Percentiles rank a stretch among this genome's conserved stretches.
Conservation (phyloP, 768 basidiomycete species). For the Pisolithus tinctorius region DNA sequence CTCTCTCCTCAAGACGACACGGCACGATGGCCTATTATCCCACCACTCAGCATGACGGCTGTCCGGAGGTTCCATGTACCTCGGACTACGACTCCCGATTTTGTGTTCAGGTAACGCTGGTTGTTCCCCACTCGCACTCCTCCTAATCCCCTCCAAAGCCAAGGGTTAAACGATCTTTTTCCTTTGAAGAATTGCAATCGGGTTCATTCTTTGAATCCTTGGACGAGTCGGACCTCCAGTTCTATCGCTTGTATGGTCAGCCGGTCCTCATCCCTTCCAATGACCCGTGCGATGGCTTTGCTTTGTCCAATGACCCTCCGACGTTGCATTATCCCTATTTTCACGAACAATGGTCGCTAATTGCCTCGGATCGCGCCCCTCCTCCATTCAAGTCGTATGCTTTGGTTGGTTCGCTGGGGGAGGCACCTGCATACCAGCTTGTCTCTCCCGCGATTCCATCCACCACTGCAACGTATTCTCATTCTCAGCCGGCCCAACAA, state of each 20-base stretch:
- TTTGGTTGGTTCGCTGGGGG: constrained; percentile 21
- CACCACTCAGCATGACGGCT: neutral
- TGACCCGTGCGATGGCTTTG: constrained; percentile 15
- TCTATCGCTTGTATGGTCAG: constrained; percentile 27
- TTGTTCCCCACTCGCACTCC: neutral
- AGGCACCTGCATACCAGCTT: neutral
- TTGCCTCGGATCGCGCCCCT: constrained; percentile 2
- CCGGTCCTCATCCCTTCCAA: constrained; percentile 26
- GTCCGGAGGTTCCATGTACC: no score
- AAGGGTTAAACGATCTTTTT: constrained; percentile 22
- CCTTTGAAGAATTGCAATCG: constrained; percentile 29
- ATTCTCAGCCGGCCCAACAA: neutral
- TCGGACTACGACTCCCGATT: constrained; percentile 16
- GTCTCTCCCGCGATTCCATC: neutral
- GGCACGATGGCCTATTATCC: neutral
- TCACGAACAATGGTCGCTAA: neutral
- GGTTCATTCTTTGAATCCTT: constrained; percentile 23
- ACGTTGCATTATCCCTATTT: constrained; percentile 1
- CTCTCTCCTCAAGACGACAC: no score
- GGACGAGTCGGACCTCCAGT: constrained; percentile 28
- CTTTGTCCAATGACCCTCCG: constrained; percentile 3
- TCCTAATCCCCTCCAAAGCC: constrained; percentile 10
- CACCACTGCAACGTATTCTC: neutral
- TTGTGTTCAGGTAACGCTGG: constrained; percentile 15
- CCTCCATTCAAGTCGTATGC: constrained; percentile 22